Conservation (phyloP, 345 rosid species). For the Citrus unshiu region DNA sequence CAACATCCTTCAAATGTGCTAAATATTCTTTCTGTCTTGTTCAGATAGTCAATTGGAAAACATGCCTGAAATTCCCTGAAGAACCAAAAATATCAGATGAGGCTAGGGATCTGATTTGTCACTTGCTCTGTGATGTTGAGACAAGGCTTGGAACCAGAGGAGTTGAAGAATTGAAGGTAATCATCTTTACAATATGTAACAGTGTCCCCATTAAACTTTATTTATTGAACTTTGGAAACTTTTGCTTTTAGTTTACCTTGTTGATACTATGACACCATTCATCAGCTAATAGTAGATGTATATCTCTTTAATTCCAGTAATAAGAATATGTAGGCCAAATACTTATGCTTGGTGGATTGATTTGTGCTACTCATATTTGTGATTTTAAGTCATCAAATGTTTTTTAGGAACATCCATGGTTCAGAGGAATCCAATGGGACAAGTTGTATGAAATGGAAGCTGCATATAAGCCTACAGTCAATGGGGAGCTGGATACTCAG, state of each 20-base stretch:
- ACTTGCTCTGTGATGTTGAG: constrained; percentile 90
- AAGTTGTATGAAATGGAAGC: constrained; percentile 84
- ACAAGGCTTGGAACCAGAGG: constrained; percentile 88
- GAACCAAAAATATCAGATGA: constrained; percentile 82
- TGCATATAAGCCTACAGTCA: constrained; percentile 74
- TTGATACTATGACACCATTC: background rate
- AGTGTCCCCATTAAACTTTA: background rate
- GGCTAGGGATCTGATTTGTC: constrained; percentile 83
- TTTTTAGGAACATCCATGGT: constrained; percentile 83
- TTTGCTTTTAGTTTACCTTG: background rate
- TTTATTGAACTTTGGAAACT: constrained; percentile 1
- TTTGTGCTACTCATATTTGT: background rate
- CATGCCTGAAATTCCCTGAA: constrained; percentile 93
- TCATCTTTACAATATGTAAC: background rate
- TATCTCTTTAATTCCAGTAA: background rate
- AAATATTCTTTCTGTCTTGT: constrained; percentile 21
- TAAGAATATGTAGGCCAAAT: background rate
- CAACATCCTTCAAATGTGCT: constrained; percentile 16
- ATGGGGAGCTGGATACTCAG: constrained; percentile 91
- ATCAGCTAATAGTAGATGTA: background rate
- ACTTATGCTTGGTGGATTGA: constrained; percentile 1
- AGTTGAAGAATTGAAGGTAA: constrained; percentile 85
- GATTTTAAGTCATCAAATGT: constrained; percentile 12
- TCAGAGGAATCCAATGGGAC: constrained; percentile 75
- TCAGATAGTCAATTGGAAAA: constrained; percentile 91